These are phyloP conservation scores for Trichoderma semiorbis DNA, from an alignment of 2,329 filamentous ascomycete genomes.

Conservation along the genomic window DNA sequence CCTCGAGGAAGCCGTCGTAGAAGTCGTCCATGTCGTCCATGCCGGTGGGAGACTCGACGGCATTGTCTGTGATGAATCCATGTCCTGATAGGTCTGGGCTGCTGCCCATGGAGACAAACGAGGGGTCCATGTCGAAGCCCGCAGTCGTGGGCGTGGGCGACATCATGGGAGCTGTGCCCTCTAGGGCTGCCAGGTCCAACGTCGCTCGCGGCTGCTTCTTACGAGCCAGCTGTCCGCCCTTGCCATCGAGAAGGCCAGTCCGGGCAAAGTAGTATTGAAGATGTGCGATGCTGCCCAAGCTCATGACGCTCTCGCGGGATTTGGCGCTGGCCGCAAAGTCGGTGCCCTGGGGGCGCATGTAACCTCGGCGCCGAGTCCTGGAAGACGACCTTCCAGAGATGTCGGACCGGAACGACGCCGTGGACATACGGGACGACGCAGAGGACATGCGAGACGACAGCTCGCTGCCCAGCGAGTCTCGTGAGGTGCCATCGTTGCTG, in stretches of 20 bases:
- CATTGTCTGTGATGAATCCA: slow-evolving; percentile 34
- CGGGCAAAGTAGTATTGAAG: slow-evolving; percentile 97
- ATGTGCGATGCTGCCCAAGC: slow-evolving; percentile 92
- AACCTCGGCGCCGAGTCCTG: slow-evolving; percentile 66
- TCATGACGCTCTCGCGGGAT: slow-evolving; percentile 92
- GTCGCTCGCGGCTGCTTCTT: slow-evolving; percentile 60
- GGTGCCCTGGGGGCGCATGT: slow-evolving; percentile 81
- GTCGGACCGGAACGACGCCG: slow-evolving; percentile 51
- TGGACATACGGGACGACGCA: slow-evolving; percentile 56
- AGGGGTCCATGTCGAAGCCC: slow-evolving; percentile 53
- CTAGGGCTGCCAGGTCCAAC: slow-evolving; percentile 55
- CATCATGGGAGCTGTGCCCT: slow-evolving; percentile 25
- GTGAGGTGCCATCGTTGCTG: slow-evolving; percentile 45
- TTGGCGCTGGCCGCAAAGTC: slow-evolving; percentile 87
- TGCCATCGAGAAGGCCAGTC: slow-evolving; percentile 88
- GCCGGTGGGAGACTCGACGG: slow-evolving; percentile 48
- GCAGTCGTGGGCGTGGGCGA: slow-evolving; percentile 36
- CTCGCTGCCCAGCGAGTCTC: slow-evolving; percentile 56
- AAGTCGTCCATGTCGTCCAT: slow-evolving; percentile 42
- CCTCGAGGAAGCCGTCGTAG: slow-evolving; percentile 58
- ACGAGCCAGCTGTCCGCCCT: slow-evolving; percentile 79
- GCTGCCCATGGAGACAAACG: slow-evolving; percentile 57
- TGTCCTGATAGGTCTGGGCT: slow-evolving; percentile 53
- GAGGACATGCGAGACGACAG: slow-evolving; percentile 58
- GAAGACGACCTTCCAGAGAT: slow-evolving; percentile 41